Base-by-base conservation (phyloP, 768 basidiomycete species). In the Sarcomyxa edulis region DNA sequence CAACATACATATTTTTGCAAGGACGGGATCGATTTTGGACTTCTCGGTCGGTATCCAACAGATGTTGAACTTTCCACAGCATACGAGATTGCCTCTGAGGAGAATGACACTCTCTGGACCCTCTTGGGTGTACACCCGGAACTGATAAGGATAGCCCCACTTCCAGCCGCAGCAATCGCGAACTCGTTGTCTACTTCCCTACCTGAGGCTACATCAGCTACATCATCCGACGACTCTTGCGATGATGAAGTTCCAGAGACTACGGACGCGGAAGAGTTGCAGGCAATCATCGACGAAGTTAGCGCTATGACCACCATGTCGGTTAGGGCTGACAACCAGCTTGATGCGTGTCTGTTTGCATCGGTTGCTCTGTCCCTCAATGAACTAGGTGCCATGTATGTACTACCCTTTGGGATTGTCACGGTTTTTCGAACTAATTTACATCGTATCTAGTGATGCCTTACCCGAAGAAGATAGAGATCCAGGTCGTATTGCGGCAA, bases 1-100 rank as follows among this genome's bases (percentile, higher is more conserved):
- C 28, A 37, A 7, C 60, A 62, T 35, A 61, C 54, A 4, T 60
- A 55, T 32, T 50, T 51, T 25, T 48, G 56, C 39, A 26, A 25
- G 10, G 28, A 40, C 3, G 48, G 44, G 4, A n/a, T 57, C 16
- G 43, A 61, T 39, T 29, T 60, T 12, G 11, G 32, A 8, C 40
- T 42, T 3, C 48, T 59, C 3, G 26, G 50, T 2, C 39, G 20
- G 6, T 59, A 44, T 35, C 60, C 59, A 6, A 30, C 23, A 2
- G 48, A 59, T 19, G 20, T 15, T 1, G 46, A 50, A 8, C 49
- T 60, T 23, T 10, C 22, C n/a, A 18, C 7, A 24, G 33, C 31
- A 11, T 25, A 32, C 3, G 9, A 21, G 3, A 37, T 35, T 6
- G 42, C 49, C 6, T 11, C n/a, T 2, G 29, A 48, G 14, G 55